Evolutionary conservation across 768 basidiomycete species (phyloP), one percentile per base, ranked within the genome.

Genomic region (Lactarius tabidus): DNA sequence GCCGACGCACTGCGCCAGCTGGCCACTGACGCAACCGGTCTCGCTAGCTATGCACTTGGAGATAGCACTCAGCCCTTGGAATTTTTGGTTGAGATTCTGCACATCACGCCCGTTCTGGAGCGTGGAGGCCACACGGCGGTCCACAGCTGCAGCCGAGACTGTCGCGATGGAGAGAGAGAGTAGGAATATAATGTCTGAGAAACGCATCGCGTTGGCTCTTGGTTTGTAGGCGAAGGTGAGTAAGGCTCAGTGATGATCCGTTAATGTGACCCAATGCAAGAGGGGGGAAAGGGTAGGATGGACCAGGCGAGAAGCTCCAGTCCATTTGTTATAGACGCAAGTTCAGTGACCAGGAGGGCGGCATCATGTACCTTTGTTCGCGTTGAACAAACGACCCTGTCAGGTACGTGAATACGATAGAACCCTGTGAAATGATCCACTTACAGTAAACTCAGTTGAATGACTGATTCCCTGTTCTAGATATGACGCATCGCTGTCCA

Each of bases 21-120:
- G 38, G 48, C 61, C 66, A 12, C 55, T 3, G 23, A 71, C 54
- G 65, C 65, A 68, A 23, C 63, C 63, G 26, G 63, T 28, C 62
- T 72, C 69, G 73, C 79, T 79, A 70, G 52, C 73, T 69, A 41
- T 79, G 71, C 67, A 79, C 53, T 69, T 69, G 69, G 62, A 78
- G 73, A 56, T 75, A 9, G 68, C n/a, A 12, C 63, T 58, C 28
- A 72, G 56, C 5, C 60, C 55, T 29, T 59, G 26, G 67, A 72
- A 73, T 35, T 71, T 54, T 3, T 2, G n/a, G 59, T 74, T 74
- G 28, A 71, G 67, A 8, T 67, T 66, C 56, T 74, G 69, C 23
- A 73, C 73, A 7, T 71, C 72, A n/a, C 59, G 41, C 12, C 70
- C 73, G 31, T 74, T 74, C 33, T 57, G 41, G 33, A 59, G 45